Base-by-base conservation (phyloP, 805 yeast species). In the Isabelozyma rhagii region DNA sequence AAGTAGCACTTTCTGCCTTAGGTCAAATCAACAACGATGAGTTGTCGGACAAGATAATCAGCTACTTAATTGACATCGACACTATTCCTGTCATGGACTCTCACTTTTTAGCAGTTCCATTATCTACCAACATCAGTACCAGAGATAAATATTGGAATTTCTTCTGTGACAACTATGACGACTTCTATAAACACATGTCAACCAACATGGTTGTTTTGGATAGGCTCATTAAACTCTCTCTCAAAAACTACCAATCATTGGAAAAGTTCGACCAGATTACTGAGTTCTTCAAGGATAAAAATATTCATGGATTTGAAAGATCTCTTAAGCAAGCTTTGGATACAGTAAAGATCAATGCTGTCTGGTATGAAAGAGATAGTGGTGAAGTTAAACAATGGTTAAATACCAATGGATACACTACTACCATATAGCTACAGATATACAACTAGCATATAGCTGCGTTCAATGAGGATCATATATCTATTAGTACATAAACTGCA, bases 31-130 rank as follows among this genome's bases (percentile, higher is more conserved):
- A 67, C 38, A 69, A 72, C 29, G 56, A 61, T 8, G 67, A 63
- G 11, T 67, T 72, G 28, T 66, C 80, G 25, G 56, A 64, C n/a
- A 60, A 61, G 44, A 64, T 80, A 44, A 55, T 82, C n/a, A 62
- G 55, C 0, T 57, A 74, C 50, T 61, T 81, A 31, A 60, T 75
- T 41, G 71, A 79, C 38, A 67, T 68, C 9, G 72, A 74, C 2
- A 60, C 69, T 39, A 72, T 84, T 36, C 81, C 82, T 0, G 73
- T 72, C 21, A 85, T 84, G 85, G 87, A 84, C 57, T 72, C 79
- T 15, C 81, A 80, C 56, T 80, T 77, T 58, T 66, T 83, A 46
- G 77, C 79, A 3, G 61, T 59, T 8, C 63, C 79, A 25, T 67
- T 84, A 36, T 72, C 80, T n/a, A 55, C 64, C 8, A 84, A 84